Evolutionary conservation across 306 rosid species (phyloP).

Genomic region (Gynostemma pentaphyllum): DNA sequence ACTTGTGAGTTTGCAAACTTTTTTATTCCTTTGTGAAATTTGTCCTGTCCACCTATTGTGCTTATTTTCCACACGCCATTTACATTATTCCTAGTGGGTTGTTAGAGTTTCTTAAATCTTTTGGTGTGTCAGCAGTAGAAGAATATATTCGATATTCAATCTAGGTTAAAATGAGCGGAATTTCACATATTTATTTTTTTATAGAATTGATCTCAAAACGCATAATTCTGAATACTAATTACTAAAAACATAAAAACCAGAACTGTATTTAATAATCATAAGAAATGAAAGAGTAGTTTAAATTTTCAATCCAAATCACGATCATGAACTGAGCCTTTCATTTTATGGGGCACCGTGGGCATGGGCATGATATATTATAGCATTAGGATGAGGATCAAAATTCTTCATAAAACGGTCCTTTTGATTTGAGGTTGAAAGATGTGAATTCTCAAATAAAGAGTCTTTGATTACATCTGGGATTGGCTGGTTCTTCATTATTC

Average conservation of each 20-base stretch:
- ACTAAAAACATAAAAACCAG: too few species aligned
- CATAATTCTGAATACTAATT: too few species aligned
- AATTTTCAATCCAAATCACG: too few species aligned
- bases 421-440: not conserved
- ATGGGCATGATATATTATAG: conserved; percentile 13
- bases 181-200: too few species aligned
- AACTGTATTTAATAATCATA: too few species aligned
- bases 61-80: not conserved
- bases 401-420: not conserved
- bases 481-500: conserved; percentile 9
- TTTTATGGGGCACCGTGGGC: too few species aligned
- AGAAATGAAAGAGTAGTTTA: too few species aligned
- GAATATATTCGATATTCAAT: too few species aligned
- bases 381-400: conserved; percentile 17
- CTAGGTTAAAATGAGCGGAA: too few species aligned
- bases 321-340: too few species aligned
- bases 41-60: conserved; percentile 7
- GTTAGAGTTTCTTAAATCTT: not conserved
- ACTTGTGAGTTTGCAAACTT: not conserved
- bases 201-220: too few species aligned
- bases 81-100: not conserved
- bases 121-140: not conserved
- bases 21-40: not conserved
- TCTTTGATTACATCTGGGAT: conserved; percentile 7
- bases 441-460: not conserved